Base-by-base conservation (phyloP, 2,329 filamentous ascomycete genomes). In the Fonsecaea multimorphosa region DNA sequence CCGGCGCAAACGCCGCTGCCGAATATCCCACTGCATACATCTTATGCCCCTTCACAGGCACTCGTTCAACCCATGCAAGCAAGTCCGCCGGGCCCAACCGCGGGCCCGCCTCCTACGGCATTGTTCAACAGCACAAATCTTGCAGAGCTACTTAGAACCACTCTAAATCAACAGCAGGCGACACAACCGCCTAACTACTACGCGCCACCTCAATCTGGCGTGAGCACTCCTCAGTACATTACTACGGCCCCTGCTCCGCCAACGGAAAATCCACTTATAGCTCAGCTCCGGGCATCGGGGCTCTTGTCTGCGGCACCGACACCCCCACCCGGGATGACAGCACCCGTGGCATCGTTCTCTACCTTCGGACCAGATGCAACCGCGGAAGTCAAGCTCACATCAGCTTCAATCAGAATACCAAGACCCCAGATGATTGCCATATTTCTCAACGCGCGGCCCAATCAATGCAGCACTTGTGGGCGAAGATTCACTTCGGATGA, bases 391-490 rank as follows among this genome's bases (percentile, higher is more conserved):
- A 76, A 66, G 70, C 81, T 94, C 70, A 89, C 86, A 61, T 83
- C 87, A 3, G 83, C 85, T 6, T 90, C 90, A 31, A 83, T 96
- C 51, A 93, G 92, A 79, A 86, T 90, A 87, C 89, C 89, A 69
- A 91, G 91, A 16, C 89, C 90, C 14, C 86, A 92, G 70, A 82
- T 97, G 14, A 83, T 97, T 7, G 83, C 87, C 19, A 84, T 83
- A 19, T 85, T 98, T 8, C 94, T 96, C 75, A 91, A 94, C 67
- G 87, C 89, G 22, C 86, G 92, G 44, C 91, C 94, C 0, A 91
- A 93, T 65, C 91, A 93, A 63, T 99, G 95, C 77, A 91, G 90
- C 12, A 94, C 94, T 65, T 99, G 95, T 76, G 95, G 94, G 27
- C 87, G 93, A 66, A 89, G 95, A 1, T 99, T 99, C 77, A 85